phyloP scores from a whole-genome alignment of 1,139 yeast species.

The Fermentozyma sake region DNA sequence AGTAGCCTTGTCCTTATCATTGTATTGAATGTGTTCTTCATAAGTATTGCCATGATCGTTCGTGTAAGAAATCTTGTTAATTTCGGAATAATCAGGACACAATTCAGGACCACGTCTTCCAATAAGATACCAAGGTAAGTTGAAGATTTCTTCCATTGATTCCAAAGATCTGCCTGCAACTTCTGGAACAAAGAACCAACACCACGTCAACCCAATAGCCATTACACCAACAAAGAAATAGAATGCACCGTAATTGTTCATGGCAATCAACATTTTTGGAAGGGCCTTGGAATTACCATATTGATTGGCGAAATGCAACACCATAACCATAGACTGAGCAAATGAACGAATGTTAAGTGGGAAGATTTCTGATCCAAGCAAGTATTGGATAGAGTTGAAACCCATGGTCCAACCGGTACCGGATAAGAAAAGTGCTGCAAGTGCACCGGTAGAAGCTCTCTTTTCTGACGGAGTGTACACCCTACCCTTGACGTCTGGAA shows the following conservation, averaged over 20 bases:
- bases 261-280: conserved; percentile 46
- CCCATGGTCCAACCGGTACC: conserved; percentile 66
- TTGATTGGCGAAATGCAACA: conserved; percentile 55
- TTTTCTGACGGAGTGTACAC: conserved; percentile 25
- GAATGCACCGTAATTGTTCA: conserved; percentile 52
- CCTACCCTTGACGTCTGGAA: conserved; percentile 37
- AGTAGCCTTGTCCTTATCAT: conserved; percentile 11
- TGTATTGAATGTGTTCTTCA: conserved; percentile 16
- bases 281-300: conserved; percentile 57
- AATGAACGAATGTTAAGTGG: conserved; percentile 52
- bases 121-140: conserved; percentile 54
- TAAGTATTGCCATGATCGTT: conserved; percentile 17
- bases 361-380: conserved; percentile 55
- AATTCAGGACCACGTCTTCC: conserved; percentile 50
- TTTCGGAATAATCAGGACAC: conserved; percentile 52
- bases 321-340: conserved; percentile 54
- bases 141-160: conserved; percentile 54
- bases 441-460: conserved; percentile 45
- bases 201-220: conserved; percentile 40
- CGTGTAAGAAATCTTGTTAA: conserved; percentile 23
- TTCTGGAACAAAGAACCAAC: conserved; percentile 53
- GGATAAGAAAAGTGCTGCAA: conserved; percentile 48
- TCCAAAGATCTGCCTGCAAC: conserved; percentile 52
- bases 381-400: conserved; percentile 55
- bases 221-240: conserved; percentile 48